Evolutionary conservation across 139 green algal genomes (phyloP), one percentile per base, ranked within the genome.

Genomic region (Medakamo hakoo): DNA sequence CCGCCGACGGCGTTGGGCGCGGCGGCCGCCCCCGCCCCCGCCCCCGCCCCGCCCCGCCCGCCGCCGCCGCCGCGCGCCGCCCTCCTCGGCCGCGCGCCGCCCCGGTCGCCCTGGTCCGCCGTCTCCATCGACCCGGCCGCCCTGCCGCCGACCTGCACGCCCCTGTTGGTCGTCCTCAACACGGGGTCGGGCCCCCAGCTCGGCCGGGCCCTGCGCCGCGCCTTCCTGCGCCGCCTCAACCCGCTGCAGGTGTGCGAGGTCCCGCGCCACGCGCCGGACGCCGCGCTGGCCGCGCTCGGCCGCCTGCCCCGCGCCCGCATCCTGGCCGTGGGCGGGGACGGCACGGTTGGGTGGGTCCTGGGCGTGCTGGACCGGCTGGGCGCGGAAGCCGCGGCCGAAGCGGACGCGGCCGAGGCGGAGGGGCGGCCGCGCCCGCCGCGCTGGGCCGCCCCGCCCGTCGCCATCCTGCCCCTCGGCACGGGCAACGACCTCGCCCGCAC

Each of bases 401-500:
- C 40, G 28, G 9, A 9, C 9, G 40, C 26, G 9, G 25, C 52
- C 14, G 27, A 30, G 60, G 56, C 25, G 4, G 60, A 1, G 30
- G 30, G 22, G 21, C 25, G 22, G 1, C 18, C 57, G 27, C 21
- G 4, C 2, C 58, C 56, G 25, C 31, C 3, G 48, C 27, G 49
- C 9, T 83, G 75, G 68, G 62, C 31, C 49, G 76, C 75, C 18
- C 82, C 86, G 2, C 84, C 86, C 0, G 71, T 95, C 19, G 84
- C 76, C 0, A 64, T 95, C 18, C 63, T 94, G 23, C 86, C 86
- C 1, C 76, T 94, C 26, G 86, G 86, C 25, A 94, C 86, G 29
- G 82, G 87, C 67, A 95, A 95, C 66, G 87, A 95, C 70, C 75
- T 95, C 40, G 87, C 87, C 1, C 75, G 87, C 5, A 86, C 85